These are phyloP conservation scores for Cyclocybe aegerita DNA, from an alignment of 768 basidiomycete genomes.

Conservation along the genomic window DNA sequence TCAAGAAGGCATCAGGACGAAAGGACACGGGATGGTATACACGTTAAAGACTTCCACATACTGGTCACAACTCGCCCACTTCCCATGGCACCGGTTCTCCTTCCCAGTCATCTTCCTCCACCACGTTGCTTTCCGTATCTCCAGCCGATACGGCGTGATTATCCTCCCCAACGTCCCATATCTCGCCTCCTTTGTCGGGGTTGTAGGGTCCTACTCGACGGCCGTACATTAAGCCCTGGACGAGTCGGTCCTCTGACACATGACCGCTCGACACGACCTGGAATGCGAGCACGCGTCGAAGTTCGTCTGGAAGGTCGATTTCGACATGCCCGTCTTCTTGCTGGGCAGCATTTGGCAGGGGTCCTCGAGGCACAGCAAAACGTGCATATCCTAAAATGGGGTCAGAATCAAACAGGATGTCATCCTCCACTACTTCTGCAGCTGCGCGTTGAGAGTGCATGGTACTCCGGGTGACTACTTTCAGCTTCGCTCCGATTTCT, in stretches of 20 bases:
- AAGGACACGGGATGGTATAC: constrained; percentile 20
- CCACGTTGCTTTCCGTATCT: constrained; percentile 30
- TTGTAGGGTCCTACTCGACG: constrained; percentile 56
- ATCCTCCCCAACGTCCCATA: constrained; percentile 76
- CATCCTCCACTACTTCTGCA: constrained; percentile 25
- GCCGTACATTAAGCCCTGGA: constrained; percentile 62
- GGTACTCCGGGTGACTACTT: constrained; percentile 29
- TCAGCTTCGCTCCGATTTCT: constrained; percentile 29
- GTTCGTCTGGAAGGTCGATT: constrained; percentile 63
- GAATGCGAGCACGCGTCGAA: constrained; percentile 65
- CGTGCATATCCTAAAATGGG: constrained; percentile 31
- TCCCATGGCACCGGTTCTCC: constrained; percentile 84
- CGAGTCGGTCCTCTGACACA: constrained; percentile 49
- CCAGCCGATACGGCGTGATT: constrained; percentile 33
- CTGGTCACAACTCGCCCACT: constrained; percentile 62
- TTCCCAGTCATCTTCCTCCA: constrained; percentile 68
- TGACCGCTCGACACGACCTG: constrained; percentile 42
- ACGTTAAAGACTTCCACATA: constrained; percentile 19
- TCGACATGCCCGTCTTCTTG: constrained; percentile 41
- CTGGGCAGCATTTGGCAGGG: constrained; percentile 15
- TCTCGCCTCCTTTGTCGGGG: constrained; percentile 62
- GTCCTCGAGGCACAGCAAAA: constrained; percentile 29
- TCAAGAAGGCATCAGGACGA: constrained; percentile 13
- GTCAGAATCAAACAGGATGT: constrained; percentile 32
- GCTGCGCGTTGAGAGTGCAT: constrained; percentile 15